Conservation (phyloP, 2,329 filamentous ascomycete genomes). For the Claviceps spartinae region DNA sequence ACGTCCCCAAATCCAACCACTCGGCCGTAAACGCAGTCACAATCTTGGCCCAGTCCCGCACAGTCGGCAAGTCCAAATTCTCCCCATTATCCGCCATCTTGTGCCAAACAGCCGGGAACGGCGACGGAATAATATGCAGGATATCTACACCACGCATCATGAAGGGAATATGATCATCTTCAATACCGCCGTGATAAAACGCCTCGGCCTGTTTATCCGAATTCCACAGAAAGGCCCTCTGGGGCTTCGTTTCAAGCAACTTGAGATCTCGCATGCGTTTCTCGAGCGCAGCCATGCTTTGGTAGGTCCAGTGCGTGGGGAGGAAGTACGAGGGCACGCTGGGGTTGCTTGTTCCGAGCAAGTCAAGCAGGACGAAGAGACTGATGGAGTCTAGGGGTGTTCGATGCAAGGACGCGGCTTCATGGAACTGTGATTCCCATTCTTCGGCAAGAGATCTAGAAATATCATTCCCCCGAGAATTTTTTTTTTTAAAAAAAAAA, state of each 20-base stretch:
- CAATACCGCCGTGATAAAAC: conserved; percentile 41
- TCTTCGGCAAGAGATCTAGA: conserved; percentile 56
- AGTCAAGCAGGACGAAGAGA: conserved; percentile 81
- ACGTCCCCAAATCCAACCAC: conserved; percentile 65
- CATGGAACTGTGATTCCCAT: conserved; percentile 62
- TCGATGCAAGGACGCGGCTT: conserved; percentile 59
- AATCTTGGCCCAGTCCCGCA: conserved; percentile 79
- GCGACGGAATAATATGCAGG: conserved; percentile 73
- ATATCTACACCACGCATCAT: conserved; percentile 75
- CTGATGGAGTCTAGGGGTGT: conserved; percentile 67
- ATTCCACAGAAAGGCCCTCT: conserved; percentile 50
- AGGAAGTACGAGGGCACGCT: conserved; percentile 74
- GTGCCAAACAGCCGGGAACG: conserved; percentile 72
- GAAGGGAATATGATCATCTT: conserved; percentile 89
- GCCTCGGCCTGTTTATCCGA: conserved; percentile 34
- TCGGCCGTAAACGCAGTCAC: conserved; percentile 75
- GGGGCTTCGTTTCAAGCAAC: conserved; percentile 47
- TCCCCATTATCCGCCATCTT: conserved; percentile 68
- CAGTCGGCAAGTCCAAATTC: conserved; percentile 66
- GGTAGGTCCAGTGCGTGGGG: conserved; percentile 88
- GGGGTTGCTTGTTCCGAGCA: conserved; percentile 60
- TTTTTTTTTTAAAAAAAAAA: not conserved
- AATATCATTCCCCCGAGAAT: too few relatives aligned
- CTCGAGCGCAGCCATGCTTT: conserved; percentile 61
- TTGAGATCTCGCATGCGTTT: conserved; percentile 53